phyloP scores from a whole-genome alignment of 2,329 filamentous ascomycete species.

The Hymenoscyphus albidus region DNA sequence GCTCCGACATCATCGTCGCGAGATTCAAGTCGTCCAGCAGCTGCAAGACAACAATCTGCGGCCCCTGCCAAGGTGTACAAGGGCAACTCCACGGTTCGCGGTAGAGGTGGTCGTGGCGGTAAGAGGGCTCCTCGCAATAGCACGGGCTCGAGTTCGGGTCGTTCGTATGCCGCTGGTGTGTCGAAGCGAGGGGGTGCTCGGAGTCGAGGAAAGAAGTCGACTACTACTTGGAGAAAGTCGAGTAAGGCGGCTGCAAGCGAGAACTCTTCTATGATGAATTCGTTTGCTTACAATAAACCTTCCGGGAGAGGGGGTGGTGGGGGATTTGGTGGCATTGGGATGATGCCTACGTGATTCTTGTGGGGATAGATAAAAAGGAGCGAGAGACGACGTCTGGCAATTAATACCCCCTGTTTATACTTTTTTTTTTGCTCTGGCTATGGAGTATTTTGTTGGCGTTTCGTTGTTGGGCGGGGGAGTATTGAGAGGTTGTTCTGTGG shows the following conservation, averaged over 20 bases:
- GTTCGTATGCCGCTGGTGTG: conserved; percentile 4
- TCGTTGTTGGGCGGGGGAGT: conserved; percentile 21
- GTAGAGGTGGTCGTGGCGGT: conserved; percentile 8
- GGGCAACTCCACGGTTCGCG: conserved; percentile 2
- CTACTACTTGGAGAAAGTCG: conserved; percentile 5
- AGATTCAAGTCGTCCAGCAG: neutral
- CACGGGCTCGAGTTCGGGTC: conserved; percentile 11
- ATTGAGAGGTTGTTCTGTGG: neutral
- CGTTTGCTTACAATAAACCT: neutral
- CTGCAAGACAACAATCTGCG: neutral
- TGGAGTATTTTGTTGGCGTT: neutral
- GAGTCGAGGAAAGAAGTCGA: conserved; percentile 1
- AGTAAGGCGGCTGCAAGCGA: neutral
- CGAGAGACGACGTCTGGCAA: neutral
- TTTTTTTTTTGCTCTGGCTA: neutral
- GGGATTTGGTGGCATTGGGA: conserved; percentile 9
- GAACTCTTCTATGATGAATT: conserved; percentile 1
- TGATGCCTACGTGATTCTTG: conserved; percentile 17
- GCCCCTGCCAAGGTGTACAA: conserved; percentile 2
- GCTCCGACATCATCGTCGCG: neutral
- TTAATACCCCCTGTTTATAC: neutral
- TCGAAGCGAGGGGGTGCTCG: conserved; percentile 2
- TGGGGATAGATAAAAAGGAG: neutral
- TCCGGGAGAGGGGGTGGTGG: conserved; percentile 1
- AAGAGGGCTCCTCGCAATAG: conserved; percentile 5